Evolutionary conservation across 1,139 yeast genomes (phyloP).

Genomic region (Williopsis jadinii): DNA sequence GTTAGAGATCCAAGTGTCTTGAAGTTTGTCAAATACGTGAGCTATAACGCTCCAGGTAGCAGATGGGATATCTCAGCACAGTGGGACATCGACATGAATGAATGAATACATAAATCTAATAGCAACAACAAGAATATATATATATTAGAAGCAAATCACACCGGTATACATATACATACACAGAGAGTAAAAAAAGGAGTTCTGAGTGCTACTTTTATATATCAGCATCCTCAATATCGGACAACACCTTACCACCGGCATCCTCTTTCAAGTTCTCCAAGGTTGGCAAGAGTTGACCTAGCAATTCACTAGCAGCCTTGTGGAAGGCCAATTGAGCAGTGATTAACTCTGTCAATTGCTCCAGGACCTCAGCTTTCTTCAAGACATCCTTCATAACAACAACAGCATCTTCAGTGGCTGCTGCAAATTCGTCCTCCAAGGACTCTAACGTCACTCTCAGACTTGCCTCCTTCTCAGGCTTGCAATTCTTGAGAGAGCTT

Average conservation of each 20-base stretch:
- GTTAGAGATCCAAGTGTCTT: constrained; percentile 78
- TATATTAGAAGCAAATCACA: neutral
- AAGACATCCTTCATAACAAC: constrained; percentile 78
- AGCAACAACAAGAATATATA: neutral
- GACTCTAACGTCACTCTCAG: constrained; percentile 75
- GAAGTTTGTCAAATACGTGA: constrained; percentile 88
- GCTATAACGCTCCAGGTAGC: constrained; percentile 81
- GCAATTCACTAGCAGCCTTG: constrained; percentile 65
- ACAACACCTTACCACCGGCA: constrained; percentile 21
- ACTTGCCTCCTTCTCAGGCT: constrained; percentile 69
- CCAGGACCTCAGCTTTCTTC: constrained; percentile 65
- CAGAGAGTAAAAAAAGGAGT: neutral
- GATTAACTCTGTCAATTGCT: constrained; percentile 62
- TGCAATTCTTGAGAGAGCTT: constrained; percentile 57
- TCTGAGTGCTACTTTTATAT: neutral
- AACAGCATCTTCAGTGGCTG: constrained; percentile 86
- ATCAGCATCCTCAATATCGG: constrained; percentile 21
- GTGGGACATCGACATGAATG: constrained; percentile 53
- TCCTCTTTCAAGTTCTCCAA: constrained; percentile 56
- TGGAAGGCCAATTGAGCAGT: constrained; percentile 82
- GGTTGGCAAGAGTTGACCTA: constrained; percentile 60
- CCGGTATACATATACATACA: neutral
- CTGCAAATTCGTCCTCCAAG: constrained; percentile 86
- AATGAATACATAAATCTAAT: neutral
- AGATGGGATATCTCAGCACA: constrained; percentile 87